phyloP scores from a whole-genome alignment of 2,329 filamentous ascomycete genomes.

The Didymella segeticola region DNA sequence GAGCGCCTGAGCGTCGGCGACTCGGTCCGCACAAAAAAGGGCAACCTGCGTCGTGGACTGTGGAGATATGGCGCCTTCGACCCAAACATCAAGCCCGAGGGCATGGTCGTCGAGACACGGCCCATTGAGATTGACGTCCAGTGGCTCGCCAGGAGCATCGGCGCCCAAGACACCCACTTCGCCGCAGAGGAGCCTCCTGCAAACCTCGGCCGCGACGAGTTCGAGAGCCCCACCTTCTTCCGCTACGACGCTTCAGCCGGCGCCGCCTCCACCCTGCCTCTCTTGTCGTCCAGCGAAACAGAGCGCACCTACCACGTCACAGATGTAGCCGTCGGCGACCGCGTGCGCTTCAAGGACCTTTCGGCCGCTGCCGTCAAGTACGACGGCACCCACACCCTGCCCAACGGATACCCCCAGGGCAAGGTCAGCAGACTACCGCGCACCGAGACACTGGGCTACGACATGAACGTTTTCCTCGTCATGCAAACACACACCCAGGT shows the following conservation, averaged over 20 bases:
- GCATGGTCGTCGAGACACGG: slow-evolving; percentile 60
- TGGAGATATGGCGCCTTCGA: slow-evolving; percentile 62
- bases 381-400: slow-evolving; percentile 41
- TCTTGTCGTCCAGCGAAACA: slow-evolving; percentile 28
- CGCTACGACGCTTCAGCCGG: slow-evolving; percentile 52
- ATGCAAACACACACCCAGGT: slow-evolving; percentile 57
- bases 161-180: slow-evolving; percentile 24
- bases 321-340: slow-evolving; percentile 54
- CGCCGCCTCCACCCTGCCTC: slow-evolving; percentile 30
- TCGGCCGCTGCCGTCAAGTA: slow-evolving; percentile 61
- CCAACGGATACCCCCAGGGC: slow-evolving; percentile 46
- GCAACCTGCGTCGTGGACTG: slow-evolving; percentile 57
- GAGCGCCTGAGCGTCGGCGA: slow-evolving; percentile 56
- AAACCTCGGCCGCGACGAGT: slow-evolving; percentile 46
- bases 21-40: slow-evolving; percentile 59
- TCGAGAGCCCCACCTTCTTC: slow-evolving; percentile 52
- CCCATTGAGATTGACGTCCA: slow-evolving; percentile 55
- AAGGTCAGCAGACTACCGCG: slow-evolving; percentile 55
- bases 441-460: slow-evolving; percentile 60
- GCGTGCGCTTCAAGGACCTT: slow-evolving; percentile 64
- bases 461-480: slow-evolving; percentile 65
- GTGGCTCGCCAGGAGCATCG: slow-evolving; percentile 60
- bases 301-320: slow-evolving; percentile 44
- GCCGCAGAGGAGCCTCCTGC: slow-evolving; percentile 41
- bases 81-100: slow-evolving; percentile 57